A percentile compares a stretch with the other conserved stretches of the same genome.
phyloP scores from a whole-genome alignment of 2,329 filamentous ascomycete genomes.

The Madurella fahalii region DNA sequence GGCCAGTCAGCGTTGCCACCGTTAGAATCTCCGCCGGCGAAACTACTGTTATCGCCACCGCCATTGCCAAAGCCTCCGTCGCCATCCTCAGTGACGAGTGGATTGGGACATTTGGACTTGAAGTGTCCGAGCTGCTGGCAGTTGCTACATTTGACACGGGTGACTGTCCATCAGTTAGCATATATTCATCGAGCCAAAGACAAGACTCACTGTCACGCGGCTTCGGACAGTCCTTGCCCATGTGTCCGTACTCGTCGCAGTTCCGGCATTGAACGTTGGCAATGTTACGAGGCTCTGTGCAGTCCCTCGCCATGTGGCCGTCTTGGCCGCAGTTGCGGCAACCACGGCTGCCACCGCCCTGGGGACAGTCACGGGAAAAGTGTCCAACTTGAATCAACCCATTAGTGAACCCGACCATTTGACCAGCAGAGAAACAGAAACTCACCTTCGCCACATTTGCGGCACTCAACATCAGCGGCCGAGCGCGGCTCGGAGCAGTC shows the following conservation, averaged over 20 bases:
- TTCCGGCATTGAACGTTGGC: constrained; percentile 45
- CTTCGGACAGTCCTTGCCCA: constrained; percentile 48
- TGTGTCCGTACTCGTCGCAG: constrained; percentile 49
- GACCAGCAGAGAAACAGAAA: constrained; percentile 4
- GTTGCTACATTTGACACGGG: constrained; percentile 56
- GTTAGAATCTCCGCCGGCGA: not conserved
- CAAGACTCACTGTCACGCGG: constrained; percentile 48
- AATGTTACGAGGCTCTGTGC: constrained; percentile 45
- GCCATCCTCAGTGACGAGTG: constrained; percentile 27
- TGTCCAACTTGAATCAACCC: constrained; percentile 47
- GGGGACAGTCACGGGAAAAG: constrained; percentile 60
- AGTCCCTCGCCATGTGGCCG: constrained; percentile 60
- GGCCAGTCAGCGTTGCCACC: not conserved
- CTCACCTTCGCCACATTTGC: constrained; percentile 60
- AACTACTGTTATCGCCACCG: constrained; percentile 3
- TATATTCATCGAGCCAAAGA: not conserved
- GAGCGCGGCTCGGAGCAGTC: constrained; percentile 59
- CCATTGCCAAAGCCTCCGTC: constrained; percentile 7
- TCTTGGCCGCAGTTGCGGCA: constrained; percentile 62
- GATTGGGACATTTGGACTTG: constrained; percentile 37
- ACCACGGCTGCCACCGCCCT: constrained; percentile 46
- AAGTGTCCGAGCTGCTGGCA: constrained; percentile 48
- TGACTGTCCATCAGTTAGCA: constrained; percentile 33
- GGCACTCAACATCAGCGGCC: constrained; percentile 60
- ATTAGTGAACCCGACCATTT: constrained; percentile 3